Conservation (phyloP, 768 basidiomycete species). For the Harrya chromipes region DNA sequence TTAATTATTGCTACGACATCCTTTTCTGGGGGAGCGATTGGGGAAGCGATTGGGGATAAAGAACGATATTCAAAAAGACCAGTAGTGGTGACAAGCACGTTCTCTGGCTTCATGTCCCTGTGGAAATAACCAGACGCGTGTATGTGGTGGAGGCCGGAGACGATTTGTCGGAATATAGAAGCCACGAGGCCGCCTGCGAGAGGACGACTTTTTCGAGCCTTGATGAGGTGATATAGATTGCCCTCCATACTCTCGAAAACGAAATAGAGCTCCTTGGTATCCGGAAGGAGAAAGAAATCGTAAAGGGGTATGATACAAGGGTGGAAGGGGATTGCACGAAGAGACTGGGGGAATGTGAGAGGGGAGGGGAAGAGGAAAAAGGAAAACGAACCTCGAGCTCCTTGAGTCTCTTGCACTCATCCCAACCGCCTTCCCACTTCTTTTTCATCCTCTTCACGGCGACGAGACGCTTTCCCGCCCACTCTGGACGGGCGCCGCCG, state of each 20-base stretch:
- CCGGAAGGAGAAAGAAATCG: conserved; percentile 97
- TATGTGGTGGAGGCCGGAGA: conserved; percentile 88
- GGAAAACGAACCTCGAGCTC: conserved; percentile 79
- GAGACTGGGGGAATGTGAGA: conserved; percentile 55
- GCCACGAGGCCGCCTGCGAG: conserved; percentile 97
- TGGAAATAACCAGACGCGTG: conserved; percentile 95
- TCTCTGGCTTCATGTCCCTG: conserved; percentile 99
- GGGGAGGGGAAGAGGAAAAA: conserved; percentile 11
- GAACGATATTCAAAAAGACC: conserved; percentile 90
- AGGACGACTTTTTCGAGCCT: conserved; percentile 89
- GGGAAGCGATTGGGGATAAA: conserved; percentile 64
- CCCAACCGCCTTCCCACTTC: conserved; percentile 97
- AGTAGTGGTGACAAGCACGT: conserved; percentile 96
- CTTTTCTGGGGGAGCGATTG: conserved; percentile 70
- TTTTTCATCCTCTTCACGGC: conserved; percentile 99
- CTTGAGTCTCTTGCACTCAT: conserved; percentile 91
- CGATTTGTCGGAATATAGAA: conserved; percentile 91
- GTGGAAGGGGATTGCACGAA: conserved; percentile 92
- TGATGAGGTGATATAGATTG: conserved; percentile 98
- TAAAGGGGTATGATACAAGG: conserved; percentile 98
- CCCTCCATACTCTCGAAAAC: conserved; percentile 99
- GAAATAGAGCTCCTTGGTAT: conserved; percentile 95
- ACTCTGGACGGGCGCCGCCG: conserved; percentile 88
- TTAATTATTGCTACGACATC: conserved; percentile 98
- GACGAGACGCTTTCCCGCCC: conserved; percentile 90